Base-by-base conservation (phyloP, 2,329 filamentous ascomycete genomes). In the Trichoderma sp. region DNA sequence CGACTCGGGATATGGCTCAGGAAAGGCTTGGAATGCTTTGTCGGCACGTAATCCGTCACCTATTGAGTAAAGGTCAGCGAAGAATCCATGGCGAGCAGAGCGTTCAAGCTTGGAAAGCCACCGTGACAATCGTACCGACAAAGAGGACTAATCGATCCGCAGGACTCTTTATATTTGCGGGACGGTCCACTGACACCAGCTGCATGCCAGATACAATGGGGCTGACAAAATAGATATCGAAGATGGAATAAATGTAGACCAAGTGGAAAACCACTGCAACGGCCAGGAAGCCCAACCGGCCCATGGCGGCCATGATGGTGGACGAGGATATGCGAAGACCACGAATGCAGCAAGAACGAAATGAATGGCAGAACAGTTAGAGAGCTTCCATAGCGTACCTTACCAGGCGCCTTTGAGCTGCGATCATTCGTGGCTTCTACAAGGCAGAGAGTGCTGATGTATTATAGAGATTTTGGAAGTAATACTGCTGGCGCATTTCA, bases 141-240 rank as follows among this genome's bases (percentile, higher is more conserved):
- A 97, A 97, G 32, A 99, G 88, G 63, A 99, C 92, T 71, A 99
- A 87, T 74, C 96, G 90, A 81, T 96, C 93, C 6, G 97, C 95
- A 1, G 96, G 96, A 26, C 95, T 88, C 80, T 91, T 90, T 65
- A 81, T 81, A 66, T 84, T 82, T 55, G 82, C 76, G 50, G 88
- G 83, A 70, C 91, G 86, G 72, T 94, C 88, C 47, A 97, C 86
- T 59, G 85, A 84, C 82, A 94, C 95, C 73, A 94, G 88, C 78
- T 88, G 90, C 96, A 99, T 99, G 79, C 96, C 96, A 84, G 92
- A 93, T 69, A 98, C 96, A 76, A 99, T 96, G 26, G 96, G 96
- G 80, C 94, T 98, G 79, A 98, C 94, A 80, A 99, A 99, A 83
- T 99, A 98, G 74, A 98, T 96, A 81, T 98, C 95, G 83, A 99